Base-by-base conservation (phyloP, 2,329 filamentous ascomycete genomes). In the Penicillium sp. region DNA sequence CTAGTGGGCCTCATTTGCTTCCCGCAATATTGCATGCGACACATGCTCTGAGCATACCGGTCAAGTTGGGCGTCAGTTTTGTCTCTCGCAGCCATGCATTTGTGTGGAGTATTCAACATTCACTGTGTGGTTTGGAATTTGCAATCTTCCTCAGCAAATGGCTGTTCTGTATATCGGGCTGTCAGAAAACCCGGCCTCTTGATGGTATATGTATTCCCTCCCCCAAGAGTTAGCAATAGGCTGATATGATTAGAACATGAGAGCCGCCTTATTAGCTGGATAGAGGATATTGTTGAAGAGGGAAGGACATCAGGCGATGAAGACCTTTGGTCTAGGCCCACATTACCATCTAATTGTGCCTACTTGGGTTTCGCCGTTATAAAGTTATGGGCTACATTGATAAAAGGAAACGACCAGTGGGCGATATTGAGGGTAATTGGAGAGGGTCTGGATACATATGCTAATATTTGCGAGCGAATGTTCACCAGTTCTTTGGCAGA, bases 11-110 rank as follows among this genome's bases (percentile, higher is more conserved):
- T 9, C 76, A 78, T 34, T 73, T 85, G 10, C 78, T 79, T 38
- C 72, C 80, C 41, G 82, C 82, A 0, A 76, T 85, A 0, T 74
- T 84, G 22, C 82, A 86, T 60, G 81, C 81, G 1, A 79, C 83
- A 19, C 82, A 85, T 61, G 82, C 83, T 0, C 68, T 86, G 28
- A 82, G 81, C 6, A 81, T 84, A n/a, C 60, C 62, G 0, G 59
- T 65, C 2, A 55, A 58, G 13, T 40, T 64, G 3, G 62, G 62
- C 0, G 46, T 62, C 4, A 49, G 54, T 9, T 57, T 56, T 43
- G 51, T 63, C 6, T 46, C 57, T 2, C 54, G 49, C 4, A 59
- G 51, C 26, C 54, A 59, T 26, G 46, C 55, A 2, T 57, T 57
- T 35, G 54, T 61, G 1, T 59, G 59, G 58, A 61, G 58, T 24